phyloP scores from a whole-genome alignment of 257 asterid species.

The Pogostemon cablin region DNA sequence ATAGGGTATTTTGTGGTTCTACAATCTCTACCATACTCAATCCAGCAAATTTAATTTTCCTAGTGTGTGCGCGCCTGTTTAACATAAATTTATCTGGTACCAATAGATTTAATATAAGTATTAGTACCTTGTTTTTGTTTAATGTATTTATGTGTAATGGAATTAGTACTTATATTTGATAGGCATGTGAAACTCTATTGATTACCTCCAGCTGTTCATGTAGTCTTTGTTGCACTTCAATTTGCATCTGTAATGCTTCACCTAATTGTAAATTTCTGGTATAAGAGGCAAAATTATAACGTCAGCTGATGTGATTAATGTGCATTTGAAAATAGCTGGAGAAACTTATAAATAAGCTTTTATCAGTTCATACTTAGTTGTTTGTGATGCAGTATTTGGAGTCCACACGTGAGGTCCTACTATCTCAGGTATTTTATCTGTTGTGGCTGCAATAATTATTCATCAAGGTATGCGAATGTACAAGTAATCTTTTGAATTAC shows the following conservation, averaged over 20 bases:
- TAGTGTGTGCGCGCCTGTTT: neutral
- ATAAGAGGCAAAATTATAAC: slow-evolving; percentile 27
- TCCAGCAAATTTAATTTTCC: neutral
- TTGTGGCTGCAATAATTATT: slow-evolving; percentile 48
- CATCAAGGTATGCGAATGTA: slow-evolving; percentile 27
- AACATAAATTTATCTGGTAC: neutral
- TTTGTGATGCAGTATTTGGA: slow-evolving; percentile 53
- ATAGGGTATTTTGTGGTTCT: neutral
- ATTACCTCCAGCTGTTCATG: slow-evolving; percentile 91
- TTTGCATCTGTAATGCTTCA: slow-evolving; percentile 85
- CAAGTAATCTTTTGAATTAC: neutral
- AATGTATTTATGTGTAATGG: neutral
- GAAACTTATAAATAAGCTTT: slow-evolving; percentile 15
- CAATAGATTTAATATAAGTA: slow-evolving; percentile 10
- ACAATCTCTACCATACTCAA: slow-evolving; percentile 14
- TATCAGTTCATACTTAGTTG: slow-evolving; percentile 56
- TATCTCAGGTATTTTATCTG: slow-evolving; percentile 58
- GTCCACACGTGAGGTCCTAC: slow-evolving; percentile 51
- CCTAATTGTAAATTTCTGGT: slow-evolving; percentile 68
- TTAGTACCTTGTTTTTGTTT: slow-evolving; percentile 6
- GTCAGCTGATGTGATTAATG: slow-evolving; percentile 23
- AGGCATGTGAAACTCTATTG: neutral
- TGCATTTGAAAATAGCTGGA: slow-evolving; percentile 19
- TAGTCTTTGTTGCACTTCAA: slow-evolving; percentile 80
- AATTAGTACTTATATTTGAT: slow-evolving; percentile 7